These are phyloP conservation scores for Boletus insuetus DNA, from an alignment of 768 basidiomycete genomes.

Conservation along the genomic window DNA sequence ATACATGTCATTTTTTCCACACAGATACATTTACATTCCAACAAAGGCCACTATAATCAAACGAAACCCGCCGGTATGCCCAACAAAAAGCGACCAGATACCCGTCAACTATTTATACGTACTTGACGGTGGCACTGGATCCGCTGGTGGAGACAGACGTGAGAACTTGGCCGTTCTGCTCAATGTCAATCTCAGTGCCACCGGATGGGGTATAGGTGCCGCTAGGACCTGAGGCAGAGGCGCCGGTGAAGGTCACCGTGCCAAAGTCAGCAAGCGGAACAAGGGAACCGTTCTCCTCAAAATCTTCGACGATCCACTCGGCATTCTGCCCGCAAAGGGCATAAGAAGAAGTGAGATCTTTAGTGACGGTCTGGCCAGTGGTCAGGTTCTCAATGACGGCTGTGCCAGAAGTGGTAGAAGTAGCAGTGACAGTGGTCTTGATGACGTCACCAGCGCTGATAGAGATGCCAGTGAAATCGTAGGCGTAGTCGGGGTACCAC, in stretches of 20 bases:
- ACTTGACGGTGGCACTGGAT: constrained; percentile 1
- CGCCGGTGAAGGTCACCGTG: constrained; percentile 16
- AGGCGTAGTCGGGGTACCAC: constrained; percentile 18
- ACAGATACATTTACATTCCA: too few species aligned
- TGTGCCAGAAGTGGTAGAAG: constrained; percentile 18
- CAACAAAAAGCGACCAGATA: neutral
- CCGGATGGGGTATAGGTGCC: constrained; percentile 8
- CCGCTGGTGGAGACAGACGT: constrained; percentile 13
- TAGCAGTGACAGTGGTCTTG: constrained; percentile 13
- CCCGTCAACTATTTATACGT: neutral
- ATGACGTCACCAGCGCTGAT: constrained; percentile 17
- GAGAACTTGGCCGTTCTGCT: constrained; percentile 5
- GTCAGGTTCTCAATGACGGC: constrained; percentile 21
- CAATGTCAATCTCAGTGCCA: constrained; percentile 9
- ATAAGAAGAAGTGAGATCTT: constrained; percentile 8
- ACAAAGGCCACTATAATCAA: neutral
- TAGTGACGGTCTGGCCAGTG: constrained; percentile 2
- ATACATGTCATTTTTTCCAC: too few species aligned
- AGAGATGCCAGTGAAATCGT: constrained; percentile 13
- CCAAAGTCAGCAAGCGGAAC: constrained; percentile 21
- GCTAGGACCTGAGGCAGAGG: constrained; percentile 6
- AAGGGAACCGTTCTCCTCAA: neutral
- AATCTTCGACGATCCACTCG: constrained; percentile 27
- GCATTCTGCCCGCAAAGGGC: constrained; percentile 17
- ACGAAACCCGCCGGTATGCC: neutral